These are phyloP conservation scores for Cryptosporidium andersoni DNA, from an alignment of 169 alveolate genomes.

Conservation along the genomic window DNA sequence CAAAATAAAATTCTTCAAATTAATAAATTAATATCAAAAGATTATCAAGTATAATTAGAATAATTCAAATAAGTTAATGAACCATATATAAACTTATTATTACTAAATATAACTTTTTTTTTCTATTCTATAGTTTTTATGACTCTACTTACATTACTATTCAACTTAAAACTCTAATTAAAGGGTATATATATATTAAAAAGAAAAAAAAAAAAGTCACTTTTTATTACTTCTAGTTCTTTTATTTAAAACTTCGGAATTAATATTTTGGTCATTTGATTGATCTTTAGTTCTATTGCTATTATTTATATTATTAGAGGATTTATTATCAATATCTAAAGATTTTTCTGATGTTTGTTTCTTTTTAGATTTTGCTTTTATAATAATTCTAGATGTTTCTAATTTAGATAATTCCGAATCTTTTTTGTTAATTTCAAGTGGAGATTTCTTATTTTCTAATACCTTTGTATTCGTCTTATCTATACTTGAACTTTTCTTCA, in stretches of 20 bases:
- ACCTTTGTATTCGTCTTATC: neutral
- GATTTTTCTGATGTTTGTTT: neutral
- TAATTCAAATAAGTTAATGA: neutral
- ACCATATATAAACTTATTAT: neutral
- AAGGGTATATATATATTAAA: neutral
- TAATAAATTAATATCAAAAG: slow-evolving; percentile 1
- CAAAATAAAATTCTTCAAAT: slow-evolving; percentile 40
- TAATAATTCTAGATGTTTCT: neutral
- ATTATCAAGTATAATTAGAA: too few relatives aligned
- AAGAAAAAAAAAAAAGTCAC: neutral
- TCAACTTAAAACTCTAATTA: neutral
- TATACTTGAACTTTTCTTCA: neutral
- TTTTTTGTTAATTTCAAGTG: neutral
- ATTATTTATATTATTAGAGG: neutral
- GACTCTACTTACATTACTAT: neutral
- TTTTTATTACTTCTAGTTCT: neutral
- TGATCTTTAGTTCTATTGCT: neutral
- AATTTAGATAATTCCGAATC: neutral
- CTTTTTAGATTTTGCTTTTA: neutral
- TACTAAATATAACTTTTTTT: neutral
- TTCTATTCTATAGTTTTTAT: neutral
- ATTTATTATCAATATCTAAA: neutral
- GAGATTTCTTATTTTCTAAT: neutral
- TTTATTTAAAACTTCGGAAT: neutral
- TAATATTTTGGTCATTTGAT: neutral